Evolutionary conservation across 2,329 filamentous ascomycete genomes (phyloP).

Genomic region (Aureobasidium namibiae): DNA sequence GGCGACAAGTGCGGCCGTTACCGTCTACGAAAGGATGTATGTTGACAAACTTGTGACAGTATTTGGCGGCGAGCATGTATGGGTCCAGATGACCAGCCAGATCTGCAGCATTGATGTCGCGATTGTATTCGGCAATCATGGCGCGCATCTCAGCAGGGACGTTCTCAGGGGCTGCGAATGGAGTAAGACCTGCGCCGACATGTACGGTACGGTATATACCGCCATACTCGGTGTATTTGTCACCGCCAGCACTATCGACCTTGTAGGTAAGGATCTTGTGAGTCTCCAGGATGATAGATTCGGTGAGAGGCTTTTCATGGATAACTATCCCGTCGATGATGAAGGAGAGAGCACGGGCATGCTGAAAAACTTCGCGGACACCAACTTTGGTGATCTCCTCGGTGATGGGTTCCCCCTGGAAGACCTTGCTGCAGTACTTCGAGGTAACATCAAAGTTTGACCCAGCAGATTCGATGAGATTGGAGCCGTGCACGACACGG

Average conservation of each 20-base stretch:
- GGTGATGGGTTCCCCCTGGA: neutral
- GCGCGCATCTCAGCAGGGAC: neutral
- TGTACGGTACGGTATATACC: neutral
- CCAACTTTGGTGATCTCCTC: neutral
- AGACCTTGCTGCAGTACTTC: neutral
- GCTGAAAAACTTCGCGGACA: neutral
- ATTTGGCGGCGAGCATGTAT: neutral
- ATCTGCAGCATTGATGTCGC: neutral
- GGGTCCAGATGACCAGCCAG: neutral
- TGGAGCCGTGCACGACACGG: neutral
- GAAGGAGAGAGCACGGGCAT: neutral
- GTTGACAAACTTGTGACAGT: constrained; percentile 1
- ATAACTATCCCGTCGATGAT: neutral
- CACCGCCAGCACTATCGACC: neutral
- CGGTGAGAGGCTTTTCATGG: neutral
- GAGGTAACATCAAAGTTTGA: neutral
- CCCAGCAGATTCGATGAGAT: neutral
- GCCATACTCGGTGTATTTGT: neutral
- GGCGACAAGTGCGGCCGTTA: neutral
- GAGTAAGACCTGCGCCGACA: neutral
- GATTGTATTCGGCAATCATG: neutral
- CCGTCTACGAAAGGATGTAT: neutral
- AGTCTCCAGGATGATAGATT: neutral
- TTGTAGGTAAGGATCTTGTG: neutral
- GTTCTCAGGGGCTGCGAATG: neutral